Evolutionary conservation across 176 grass and related monocot genomes (phyloP), one percentile per base, ranked within the genome.

Genomic region (Paspalum vaginatum): DNA sequence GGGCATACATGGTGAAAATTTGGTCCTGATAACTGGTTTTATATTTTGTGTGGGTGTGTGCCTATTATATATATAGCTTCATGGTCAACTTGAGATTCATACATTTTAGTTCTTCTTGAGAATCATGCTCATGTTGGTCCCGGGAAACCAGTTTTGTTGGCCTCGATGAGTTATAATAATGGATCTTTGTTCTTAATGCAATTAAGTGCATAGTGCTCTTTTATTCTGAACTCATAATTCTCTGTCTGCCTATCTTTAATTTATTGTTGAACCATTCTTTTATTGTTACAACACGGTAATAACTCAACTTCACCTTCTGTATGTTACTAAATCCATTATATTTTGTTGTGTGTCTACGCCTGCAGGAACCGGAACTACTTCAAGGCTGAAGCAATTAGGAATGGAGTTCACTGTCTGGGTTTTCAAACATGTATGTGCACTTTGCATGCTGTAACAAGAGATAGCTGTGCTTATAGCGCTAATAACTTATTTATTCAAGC

Each of bases 381-480:
- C 91, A 86, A 89, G 94, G 84, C 42, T 97, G 56, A 97, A 97
- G 88, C 94, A 97, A 71, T 65, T 94, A 68, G 94, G 94, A 42
- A 97, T 97, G 94, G 91, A 97, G 73, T 97, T 97, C 41, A 97
- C 91, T 68, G 94, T 97, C 70, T 94, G 91, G 94, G 91, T 97
- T 71, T 97, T 97, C 74, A 97, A 97, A 93, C 94, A 97, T 92
- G 94, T 97, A 92, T 68, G 86, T 74, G 14, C 45, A 46, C 37
- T 74, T 79, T 43, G 26, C 15, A 65, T 61, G 41, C 62, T 51
- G 9, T 46, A 50, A 73, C 38, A 45, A 38, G 41, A 38, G 20
- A 52, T 84, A n/a, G 48, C 21, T 51, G 54, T 64, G 47, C 20
- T 83, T 73, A 37, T 70, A 56, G 45, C 45, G 70, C 55, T 41